Conservation (phyloP, 1,139 yeast species). For the Geotrichum cucujoidarum region DNA sequence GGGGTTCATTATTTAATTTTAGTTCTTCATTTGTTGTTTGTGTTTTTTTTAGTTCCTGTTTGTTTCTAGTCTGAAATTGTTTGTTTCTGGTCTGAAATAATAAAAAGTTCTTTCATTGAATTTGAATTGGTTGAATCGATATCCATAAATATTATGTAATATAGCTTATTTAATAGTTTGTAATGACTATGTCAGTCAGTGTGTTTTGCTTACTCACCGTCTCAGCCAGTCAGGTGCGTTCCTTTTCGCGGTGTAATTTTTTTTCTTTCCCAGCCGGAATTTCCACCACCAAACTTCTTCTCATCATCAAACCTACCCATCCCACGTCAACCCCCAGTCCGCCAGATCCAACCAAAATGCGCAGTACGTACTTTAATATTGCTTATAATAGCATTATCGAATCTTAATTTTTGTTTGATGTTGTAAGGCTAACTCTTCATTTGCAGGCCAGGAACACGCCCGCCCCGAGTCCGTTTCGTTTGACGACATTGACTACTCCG, state of each 20-base stretch:
- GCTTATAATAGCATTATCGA: background rate
- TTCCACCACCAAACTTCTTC: too few relatives aligned
- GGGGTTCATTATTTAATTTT: background rate
- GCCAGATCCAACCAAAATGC: background rate
- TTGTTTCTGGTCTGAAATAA: background rate
- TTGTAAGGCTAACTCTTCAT: too few relatives aligned
- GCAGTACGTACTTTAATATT: background rate
- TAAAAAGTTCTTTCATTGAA: background rate
- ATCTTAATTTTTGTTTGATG: too few relatives aligned
- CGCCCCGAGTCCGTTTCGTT: slow-evolving; percentile 77
- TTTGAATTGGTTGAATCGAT: background rate
- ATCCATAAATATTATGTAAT: too few relatives aligned
- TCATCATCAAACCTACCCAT: too few relatives aligned
- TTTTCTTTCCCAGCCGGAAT: too few relatives aligned
- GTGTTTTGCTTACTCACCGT: background rate
- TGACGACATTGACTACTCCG: slow-evolving; percentile 74
- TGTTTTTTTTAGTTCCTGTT: background rate
- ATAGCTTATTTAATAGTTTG: too few relatives aligned
- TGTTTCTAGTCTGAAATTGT: background rate
- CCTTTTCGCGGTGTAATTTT: background rate
- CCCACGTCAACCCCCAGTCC: too few relatives aligned
- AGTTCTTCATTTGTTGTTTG: slow-evolving; percentile 2
- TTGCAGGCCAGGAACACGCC: slow-evolving; percentile 41
- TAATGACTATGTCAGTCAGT: background rate
- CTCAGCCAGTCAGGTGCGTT: background rate